These are phyloP conservation scores for Candida jianshihensis DNA, from an alignment of 805 yeast species.

Conservation along the genomic window DNA sequence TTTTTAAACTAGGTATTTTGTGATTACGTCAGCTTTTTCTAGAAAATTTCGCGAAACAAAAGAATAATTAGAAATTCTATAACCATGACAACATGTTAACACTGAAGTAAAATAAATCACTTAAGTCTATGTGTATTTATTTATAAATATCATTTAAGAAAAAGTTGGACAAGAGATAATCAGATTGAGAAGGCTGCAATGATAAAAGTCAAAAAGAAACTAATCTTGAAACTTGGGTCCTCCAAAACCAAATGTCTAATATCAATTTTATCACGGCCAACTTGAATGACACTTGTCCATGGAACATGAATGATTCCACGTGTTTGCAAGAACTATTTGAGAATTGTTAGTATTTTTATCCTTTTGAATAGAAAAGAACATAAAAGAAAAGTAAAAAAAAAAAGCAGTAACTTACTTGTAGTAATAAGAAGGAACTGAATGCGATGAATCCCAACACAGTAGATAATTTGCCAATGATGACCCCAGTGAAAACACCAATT, in stretches of 20 bases:
- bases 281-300: slow-evolving; percentile 28
- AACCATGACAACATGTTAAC: not conserved
- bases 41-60: too few relatives aligned
- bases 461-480: slow-evolving; percentile 52
- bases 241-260: slow-evolving; percentile 45
- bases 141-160: not conserved
- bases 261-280: slow-evolving; percentile 37
- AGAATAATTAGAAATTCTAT: too few relatives aligned
- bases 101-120: too few relatives aligned
- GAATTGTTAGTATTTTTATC: not conserved
- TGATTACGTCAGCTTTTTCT: too few relatives aligned
- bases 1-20: too few relatives aligned
- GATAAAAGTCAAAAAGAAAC: slow-evolving; percentile 48
- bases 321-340: slow-evolving; percentile 45
- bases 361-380: not conserved
- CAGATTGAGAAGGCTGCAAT: slow-evolving; percentile 50
- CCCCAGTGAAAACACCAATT: slow-evolving; percentile 50
- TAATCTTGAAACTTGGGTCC: slow-evolving; percentile 52
- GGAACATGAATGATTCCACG: slow-evolving; percentile 44
- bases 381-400: too few relatives aligned
- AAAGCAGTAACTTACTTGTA: slow-evolving; percentile 20
- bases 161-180: not conserved
- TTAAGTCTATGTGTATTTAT: too few relatives aligned
- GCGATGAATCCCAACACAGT: slow-evolving; percentile 44
- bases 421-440: slow-evolving; percentile 33